Evolutionary conservation across 495 filamentous ascomycete species (phyloP), one percentile per base, ranked within the genome.

Genomic region (Lichenothelia convexa): DNA sequence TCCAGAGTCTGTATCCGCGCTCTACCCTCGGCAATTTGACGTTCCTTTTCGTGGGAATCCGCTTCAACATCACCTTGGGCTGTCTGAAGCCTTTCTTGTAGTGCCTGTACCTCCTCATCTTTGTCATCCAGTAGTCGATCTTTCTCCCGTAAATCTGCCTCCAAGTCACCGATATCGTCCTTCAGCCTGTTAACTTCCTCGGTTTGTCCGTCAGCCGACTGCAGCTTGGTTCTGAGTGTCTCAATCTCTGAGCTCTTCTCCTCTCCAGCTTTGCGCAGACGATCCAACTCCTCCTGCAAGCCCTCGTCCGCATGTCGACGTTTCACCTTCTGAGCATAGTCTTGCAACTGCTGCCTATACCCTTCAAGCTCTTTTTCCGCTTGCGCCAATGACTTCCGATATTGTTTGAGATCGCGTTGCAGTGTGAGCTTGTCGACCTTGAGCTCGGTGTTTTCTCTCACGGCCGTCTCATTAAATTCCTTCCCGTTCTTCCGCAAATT

Each of bases 381-480:
- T 26, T 68, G 62, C 22, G 64, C 65, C 11, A 97, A 62, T 5
- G 68, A 72, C 53, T 93, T 93, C 48, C 75, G 75, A 56, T 85
- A 89, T 35, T 72, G 71, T 34, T 75, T 69, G 9, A 97, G 68
- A 42, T 97, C 89, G 33, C 73, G 70, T 48, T 86, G 74, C 67
- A 95, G 76, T 1, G 80, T 86, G 36, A 87, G 65, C 51, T 78
- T 77, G 50, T 86, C 72, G 35, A 93, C 80, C 57, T 94, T 94
- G 27, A 97, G 71, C 41, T 93, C 86, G 13, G 86, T 87, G 46
- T 95, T 95, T 58, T 97, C 89, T 50, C 78, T 78, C 9, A 97
- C 59, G 0, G 91, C 81, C 16, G 71, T 69, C 45, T 87, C 78
- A 50, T 83, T 86, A 61, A 82, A 83, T 22, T 79, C 77, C 2